These are phyloP conservation scores for Stramenopiles sp. DNA, from an alignment of 352 stramenopile species.

Conservation along the genomic window DNA sequence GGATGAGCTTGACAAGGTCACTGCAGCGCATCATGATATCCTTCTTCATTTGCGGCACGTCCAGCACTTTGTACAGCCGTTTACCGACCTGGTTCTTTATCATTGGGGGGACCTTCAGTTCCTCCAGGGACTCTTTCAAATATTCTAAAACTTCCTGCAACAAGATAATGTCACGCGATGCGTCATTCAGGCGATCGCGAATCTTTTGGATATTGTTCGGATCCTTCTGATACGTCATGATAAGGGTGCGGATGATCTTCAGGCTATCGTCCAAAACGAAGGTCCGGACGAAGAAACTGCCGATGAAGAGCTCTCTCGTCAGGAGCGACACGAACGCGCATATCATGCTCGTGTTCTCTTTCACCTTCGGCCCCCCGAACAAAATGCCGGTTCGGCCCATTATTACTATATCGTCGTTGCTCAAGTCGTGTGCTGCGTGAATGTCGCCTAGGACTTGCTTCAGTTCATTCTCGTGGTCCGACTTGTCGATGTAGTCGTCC, in stretches of 20 bases:
- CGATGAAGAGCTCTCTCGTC: not conserved
- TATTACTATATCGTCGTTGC: not conserved
- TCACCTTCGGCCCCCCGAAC: not conserved
- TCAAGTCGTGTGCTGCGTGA: not conserved
- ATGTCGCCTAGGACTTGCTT: conserved; percentile 3
- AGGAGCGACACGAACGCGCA: not conserved
- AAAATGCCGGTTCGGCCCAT: not conserved
- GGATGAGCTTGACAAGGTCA: not conserved
- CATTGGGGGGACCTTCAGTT: not conserved
- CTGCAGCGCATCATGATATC: not conserved
- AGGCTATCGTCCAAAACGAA: not conserved
- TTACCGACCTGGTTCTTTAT: not conserved
- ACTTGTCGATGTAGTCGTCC: not conserved
- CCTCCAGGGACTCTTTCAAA: not conserved
- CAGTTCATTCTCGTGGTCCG: not conserved
- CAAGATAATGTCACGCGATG: not conserved
- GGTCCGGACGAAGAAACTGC: not conserved
- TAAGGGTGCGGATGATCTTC: not conserved
- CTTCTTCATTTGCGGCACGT: not conserved
- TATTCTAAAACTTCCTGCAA: conserved; percentile 3
- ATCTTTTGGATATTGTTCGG: not conserved
- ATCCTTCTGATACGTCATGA: conserved; percentile 2
- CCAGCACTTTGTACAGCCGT: not conserved
- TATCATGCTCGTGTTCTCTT: not conserved
- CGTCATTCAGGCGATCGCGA: not conserved